phyloP scores from a whole-genome alignment of 2,329 filamentous ascomycete species.

The Claviceps pusilla region DNA sequence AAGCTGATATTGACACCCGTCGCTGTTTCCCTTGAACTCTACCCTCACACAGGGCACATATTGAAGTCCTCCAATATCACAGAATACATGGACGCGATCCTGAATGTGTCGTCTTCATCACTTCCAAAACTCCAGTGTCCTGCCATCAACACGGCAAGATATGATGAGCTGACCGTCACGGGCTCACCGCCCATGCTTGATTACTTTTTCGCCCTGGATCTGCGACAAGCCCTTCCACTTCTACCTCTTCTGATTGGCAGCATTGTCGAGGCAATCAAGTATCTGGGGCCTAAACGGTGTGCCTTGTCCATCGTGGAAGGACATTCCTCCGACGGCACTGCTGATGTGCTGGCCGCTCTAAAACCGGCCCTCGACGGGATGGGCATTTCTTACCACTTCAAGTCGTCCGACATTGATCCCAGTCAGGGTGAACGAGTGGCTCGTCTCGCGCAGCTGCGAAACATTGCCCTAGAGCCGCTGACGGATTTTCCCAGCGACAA shows the following conservation, averaged over 20 bases:
- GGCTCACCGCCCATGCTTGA: constrained; percentile 5
- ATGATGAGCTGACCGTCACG: constrained; percentile 9
- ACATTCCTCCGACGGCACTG: constrained; percentile 27
- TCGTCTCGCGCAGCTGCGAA: constrained; percentile 34
- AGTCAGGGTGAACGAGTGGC: constrained; percentile 27
- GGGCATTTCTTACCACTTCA: constrained; percentile 27
- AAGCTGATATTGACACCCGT: too few species aligned
- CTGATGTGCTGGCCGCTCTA: constrained; percentile 29
- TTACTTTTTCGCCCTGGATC: constrained; percentile 38
- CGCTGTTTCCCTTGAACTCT: too few species aligned
- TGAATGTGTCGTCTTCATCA: constrained; percentile 9
- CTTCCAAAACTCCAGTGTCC: constrained; percentile 13
- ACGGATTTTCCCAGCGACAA: constrained; percentile 11
- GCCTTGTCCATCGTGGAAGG: constrained; percentile 17
- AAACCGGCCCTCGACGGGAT: constrained; percentile 22
- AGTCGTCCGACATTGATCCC: constrained; percentile 28
- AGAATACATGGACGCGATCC: constrained; percentile 13
- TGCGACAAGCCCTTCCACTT: constrained; percentile 26
- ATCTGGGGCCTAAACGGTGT: constrained; percentile 33
- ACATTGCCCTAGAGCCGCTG: constrained; percentile 35
- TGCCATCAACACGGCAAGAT: constrained; percentile 6
- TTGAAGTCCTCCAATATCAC: constrained; percentile 4
- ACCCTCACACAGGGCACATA: not conserved
- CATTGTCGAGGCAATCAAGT: constrained; percentile 31
- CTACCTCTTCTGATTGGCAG: constrained; percentile 31